Evolutionary conservation across 2,329 filamentous ascomycete genomes (phyloP).

Genomic region (Paecilomyces sp.): DNA sequence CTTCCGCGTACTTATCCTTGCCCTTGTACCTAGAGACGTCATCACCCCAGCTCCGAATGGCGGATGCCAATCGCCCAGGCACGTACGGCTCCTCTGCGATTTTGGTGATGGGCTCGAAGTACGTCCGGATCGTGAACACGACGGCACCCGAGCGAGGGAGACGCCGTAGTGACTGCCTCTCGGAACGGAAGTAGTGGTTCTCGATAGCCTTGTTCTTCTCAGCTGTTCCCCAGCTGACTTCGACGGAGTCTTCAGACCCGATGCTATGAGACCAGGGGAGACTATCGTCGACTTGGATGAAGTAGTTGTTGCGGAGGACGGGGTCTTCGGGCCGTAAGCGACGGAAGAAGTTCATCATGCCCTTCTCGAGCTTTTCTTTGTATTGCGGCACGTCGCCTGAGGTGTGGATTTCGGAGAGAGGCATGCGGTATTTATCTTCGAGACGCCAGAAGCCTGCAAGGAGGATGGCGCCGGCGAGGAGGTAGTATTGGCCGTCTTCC

Average conservation of each 20-base stretch:
- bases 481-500: constrained; percentile 70
- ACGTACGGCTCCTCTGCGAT: constrained; percentile 67
- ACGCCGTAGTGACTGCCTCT: constrained; percentile 63
- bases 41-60: constrained; percentile 72
- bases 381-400: constrained; percentile 69
- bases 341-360: constrained; percentile 76
- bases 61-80: constrained; percentile 69
- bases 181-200: constrained; percentile 70
- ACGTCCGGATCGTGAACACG: constrained; percentile 73
- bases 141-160: constrained; percentile 52
- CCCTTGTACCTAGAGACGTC: constrained; percentile 75
- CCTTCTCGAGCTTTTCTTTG: constrained; percentile 63
- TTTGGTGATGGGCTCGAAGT: constrained; percentile 65
- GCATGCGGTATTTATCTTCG: constrained; percentile 74
- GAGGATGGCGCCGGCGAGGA: constrained; percentile 68
- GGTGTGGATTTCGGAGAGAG: constrained; percentile 70
- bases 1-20: constrained; percentile 62
- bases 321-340: constrained; percentile 61
- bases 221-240: constrained; percentile 66
- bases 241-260: constrained; percentile 59
- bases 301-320: constrained; percentile 72
- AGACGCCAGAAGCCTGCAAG: constrained; percentile 79
- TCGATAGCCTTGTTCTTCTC: constrained; percentile 66
- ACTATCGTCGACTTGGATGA: constrained; percentile 75
- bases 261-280: constrained; percentile 72